Percentiles rank a stretch among this genome's conserved stretches.
These are phyloP conservation scores for Pleomassaria siparia DNA, from an alignment of 2,329 filamentous ascomycete species.

Conservation along the genomic window DNA sequence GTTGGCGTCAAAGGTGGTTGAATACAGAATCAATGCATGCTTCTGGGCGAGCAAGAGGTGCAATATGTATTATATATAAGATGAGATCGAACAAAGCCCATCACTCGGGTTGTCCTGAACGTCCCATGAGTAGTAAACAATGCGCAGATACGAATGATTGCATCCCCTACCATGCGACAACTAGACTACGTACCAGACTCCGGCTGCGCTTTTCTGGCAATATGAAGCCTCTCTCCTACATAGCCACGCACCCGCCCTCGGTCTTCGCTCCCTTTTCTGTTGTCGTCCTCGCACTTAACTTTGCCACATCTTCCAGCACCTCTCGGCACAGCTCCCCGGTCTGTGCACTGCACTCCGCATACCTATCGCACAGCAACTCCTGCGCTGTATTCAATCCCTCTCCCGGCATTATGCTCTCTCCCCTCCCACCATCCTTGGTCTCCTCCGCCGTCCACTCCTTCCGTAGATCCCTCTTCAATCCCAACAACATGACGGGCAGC, in stretches of 20 bases:
- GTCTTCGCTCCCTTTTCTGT: constrained; percentile 56
- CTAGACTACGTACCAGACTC: too few species aligned
- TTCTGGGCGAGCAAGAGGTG: too few species aligned
- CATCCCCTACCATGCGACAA: too few species aligned
- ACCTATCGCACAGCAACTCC: constrained; percentile 62
- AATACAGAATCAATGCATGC: too few species aligned
- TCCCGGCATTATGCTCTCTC: constrained; percentile 52
- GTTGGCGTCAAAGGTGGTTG: too few species aligned
- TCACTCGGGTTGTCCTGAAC: too few species aligned
- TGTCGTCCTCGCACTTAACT: constrained; percentile 59
- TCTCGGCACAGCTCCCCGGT: constrained; percentile 62
- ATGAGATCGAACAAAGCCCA: too few species aligned
- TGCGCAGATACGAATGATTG: too few species aligned
- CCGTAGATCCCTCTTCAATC: constrained; percentile 60
- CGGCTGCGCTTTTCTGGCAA: background rate
- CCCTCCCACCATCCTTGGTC: constrained; percentile 34
- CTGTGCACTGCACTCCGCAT: constrained; percentile 63
- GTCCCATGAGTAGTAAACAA: too few species aligned
- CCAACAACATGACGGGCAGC: constrained; percentile 61
- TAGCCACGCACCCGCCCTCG: constrained; percentile 20
- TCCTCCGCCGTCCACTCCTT: constrained; percentile 44
- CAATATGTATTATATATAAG: too few species aligned
- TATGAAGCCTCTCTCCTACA: constrained; percentile 7
- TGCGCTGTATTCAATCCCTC: constrained; percentile 55
- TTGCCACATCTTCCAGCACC: constrained; percentile 62